These are phyloP conservation scores for Astraeus odoratus DNA, from an alignment of 768 basidiomycete species.

Conservation along the genomic window DNA sequence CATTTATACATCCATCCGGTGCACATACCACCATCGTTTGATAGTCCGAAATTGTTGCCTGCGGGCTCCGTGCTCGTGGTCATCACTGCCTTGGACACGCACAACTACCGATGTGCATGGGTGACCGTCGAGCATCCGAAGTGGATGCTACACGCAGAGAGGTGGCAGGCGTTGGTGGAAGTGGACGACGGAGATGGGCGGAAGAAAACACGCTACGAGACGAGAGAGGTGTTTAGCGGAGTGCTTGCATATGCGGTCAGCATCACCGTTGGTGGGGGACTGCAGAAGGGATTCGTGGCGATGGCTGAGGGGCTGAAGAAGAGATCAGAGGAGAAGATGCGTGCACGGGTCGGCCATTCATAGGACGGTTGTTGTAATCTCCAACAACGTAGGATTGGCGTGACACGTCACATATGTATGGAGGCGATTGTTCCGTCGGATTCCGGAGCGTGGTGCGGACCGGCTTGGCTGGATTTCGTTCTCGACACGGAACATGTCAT, in stretches of 20 bases:
- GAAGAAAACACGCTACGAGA: conserved; percentile 56
- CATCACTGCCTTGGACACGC: conserved; percentile 46
- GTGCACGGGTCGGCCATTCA: not conserved
- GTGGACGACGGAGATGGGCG: conserved; percentile 37
- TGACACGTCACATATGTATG: too few relatives aligned
- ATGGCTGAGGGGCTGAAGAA: conserved; percentile 54
- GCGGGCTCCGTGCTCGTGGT: conserved; percentile 35
- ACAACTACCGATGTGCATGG: conserved; percentile 56
- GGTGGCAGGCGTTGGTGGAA: conserved; percentile 55
- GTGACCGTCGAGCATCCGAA: conserved; percentile 30
- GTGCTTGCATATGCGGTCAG: conserved; percentile 47
- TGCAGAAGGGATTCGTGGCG: conserved; percentile 41
- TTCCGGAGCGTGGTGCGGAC: too few relatives aligned
- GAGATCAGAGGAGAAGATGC: conserved; percentile 33
- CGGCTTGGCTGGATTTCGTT: too few relatives aligned
- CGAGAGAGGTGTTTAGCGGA: conserved; percentile 53
- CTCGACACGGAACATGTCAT: too few relatives aligned
- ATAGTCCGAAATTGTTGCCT: conserved; percentile 27
- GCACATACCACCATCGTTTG: conserved; percentile 56
- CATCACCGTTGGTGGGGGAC: conserved; percentile 34
- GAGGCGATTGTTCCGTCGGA: too few relatives aligned
- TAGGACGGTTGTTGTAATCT: not conserved
- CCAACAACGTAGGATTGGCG: too few relatives aligned
- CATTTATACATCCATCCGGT: conserved; percentile 42
- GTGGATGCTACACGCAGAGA: conserved; percentile 46